Evolutionary conservation across 305 asterid genomes (phyloP), one percentile per base, ranked within the genome.

Genomic region (Rubia tinctorum): DNA sequence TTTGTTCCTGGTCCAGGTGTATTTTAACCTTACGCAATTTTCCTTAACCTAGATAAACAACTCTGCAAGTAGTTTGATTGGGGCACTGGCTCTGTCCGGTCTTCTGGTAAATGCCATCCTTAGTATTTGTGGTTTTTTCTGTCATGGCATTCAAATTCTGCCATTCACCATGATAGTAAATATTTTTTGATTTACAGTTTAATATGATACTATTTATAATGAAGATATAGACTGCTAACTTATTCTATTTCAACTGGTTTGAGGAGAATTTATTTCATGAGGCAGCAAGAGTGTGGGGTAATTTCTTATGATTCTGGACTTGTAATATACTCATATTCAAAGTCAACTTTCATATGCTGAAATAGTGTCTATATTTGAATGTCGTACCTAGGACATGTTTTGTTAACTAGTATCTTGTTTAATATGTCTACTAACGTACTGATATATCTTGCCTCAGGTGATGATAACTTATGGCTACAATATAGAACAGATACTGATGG

Each of bases 401-500:
- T 4, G 2, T 34, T 53, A 13, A 55, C 13, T 7, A 53, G 20
- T 5, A 69, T 22, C 18, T 69, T 45, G 72, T 68, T 47, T 6
- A 4, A 1, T 20, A 63, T 68, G 55, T 71, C 71, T 20, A 61
- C 77, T 68, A 62, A 65, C 73, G 76, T 22, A 62, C 76, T 61
- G 62, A 65, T 73, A 71, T 76, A 79, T 78, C 73, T 56, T 70
- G 53, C 74, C 47, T 78, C 90, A 94, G 99, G 98, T 94, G 84
- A 94, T 94, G 97, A 91, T 95, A 76, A 95, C 96, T 4, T 94
- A 94, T 86, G 99, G 99, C 68, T 91, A 87, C 89, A 88, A 75
- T 88, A 91, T 94, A 67, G 99, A 91, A 81, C 98, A 94, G 81
- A 94, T 94, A 84, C 76, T 94, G 88, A 88, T 91, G 96, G 99